Evolutionary conservation across 2,329 filamentous ascomycete genomes (phyloP).

Genomic region (Blumeria hordei): DNA sequence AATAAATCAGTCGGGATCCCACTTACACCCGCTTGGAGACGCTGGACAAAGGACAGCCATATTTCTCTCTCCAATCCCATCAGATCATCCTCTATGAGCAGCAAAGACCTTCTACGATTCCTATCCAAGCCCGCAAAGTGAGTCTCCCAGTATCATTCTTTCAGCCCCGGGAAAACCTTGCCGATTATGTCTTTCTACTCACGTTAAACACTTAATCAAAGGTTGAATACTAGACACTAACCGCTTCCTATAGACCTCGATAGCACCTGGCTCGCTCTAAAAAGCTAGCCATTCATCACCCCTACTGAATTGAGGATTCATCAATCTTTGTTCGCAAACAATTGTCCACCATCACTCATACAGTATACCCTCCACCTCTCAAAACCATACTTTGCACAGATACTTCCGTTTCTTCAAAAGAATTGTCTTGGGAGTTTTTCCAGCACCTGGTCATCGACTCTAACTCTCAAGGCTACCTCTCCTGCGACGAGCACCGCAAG

Average conservation of each 20-base stretch:
- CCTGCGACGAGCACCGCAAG: neutral
- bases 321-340: too few species aligned
- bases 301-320: too few species aligned
- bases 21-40: too few species aligned
- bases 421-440: neutral
- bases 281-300: too few species aligned
- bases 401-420: neutral
- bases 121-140: constrained; percentile 89
- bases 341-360: too few species aligned
- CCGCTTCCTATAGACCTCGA: constrained; percentile 24
- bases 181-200: too few species aligned
- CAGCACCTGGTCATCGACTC: too few species aligned
- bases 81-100: constrained; percentile 49
- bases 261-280: constrained; percentile 22
- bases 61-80: too few species aligned
- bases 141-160: constrained; percentile 16
- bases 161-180: too few species aligned
- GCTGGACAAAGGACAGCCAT: too few species aligned
- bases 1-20: too few species aligned
- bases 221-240: neutral
- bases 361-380: neutral
- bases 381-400: neutral
- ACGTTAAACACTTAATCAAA: neutral
- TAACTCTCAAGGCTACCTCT: neutral
- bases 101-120: constrained; percentile 73